Base-by-base conservation (phyloP, 148 eudicot species). In the Persicaria maculosa region DNA sequence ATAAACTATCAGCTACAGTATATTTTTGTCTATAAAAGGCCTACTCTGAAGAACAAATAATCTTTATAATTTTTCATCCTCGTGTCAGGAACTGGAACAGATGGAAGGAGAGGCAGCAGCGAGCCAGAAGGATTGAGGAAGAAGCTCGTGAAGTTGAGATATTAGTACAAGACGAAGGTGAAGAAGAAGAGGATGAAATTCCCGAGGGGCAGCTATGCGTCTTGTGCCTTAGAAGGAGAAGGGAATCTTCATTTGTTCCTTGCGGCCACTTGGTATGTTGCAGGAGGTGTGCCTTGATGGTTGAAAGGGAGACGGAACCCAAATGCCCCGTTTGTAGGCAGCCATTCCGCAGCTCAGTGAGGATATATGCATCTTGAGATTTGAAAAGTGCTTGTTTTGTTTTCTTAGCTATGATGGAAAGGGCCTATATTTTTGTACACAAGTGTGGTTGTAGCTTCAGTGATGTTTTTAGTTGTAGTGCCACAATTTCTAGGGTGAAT, bases 191-290 rank as follows among this genome's bases (percentile, higher is more conserved):
- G 16, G 57, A 44, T 11, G 89, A 81, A 80, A 92, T 31, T 31
- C 40, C 91, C 31, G 90, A 90, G 4, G 93, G 89, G 59, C 96
- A 79, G 73, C 89, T 57, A 90, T 96, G 69, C 96, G 84, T 31
- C 54, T 74, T 93, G 72, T 90, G 96, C 78, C 80, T 90, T 44
- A 81, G 78, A 83, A 85, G 92, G 77, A 79, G 89, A 79, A 74
- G 90, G 17, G 79, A 91, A 0, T 89, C 93, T 7, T 97, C 98
- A 44, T 93, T 93, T 73, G 62, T 93, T 52, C 98, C 98, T 0
- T 93, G 98, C 75, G 98, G 98, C 22, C 98, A 93, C 75, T 71
- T 86, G 47, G 98, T 93, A 71, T 93, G 98, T 67, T 93, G 98
- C 76, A 93, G 85, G 57, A 80, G 85, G 7, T 90, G 98, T 46